Base-by-base conservation (phyloP, 139 green algal genomes). In the Chlamydomonas sp. region DNA sequence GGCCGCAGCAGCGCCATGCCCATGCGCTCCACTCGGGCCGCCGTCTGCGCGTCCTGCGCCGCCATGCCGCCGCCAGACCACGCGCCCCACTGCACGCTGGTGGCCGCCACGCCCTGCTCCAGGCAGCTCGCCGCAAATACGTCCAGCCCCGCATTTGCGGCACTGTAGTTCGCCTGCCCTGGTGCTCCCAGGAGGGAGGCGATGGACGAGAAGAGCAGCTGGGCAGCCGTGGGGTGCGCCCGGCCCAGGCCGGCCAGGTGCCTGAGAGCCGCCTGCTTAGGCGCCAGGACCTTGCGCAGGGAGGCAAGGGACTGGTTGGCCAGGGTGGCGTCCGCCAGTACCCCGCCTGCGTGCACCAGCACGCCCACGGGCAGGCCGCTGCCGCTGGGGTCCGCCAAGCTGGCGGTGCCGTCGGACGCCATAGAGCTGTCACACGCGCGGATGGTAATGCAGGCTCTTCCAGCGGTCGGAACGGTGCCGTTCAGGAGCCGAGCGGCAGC, bases 271-370 rank as follows among this genome's bases (percentile, higher is more conserved):
- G 66, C 69, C 57, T 89, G 60, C 88, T 95, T 95, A 68, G 92
- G 91, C 6, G 85, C 88, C 3, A 86, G 49, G 62, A 97, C 95
- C 4, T 84, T 76, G 15, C 93, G 90, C 2, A 93, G 66, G 2
- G 87, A 80, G 1, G 69, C 63, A 0, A 90, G 66, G 5, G 84
- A 95, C 86, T 97, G 95, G 60, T 95, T 95, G 2, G 63, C 15
- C 0, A 98, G 20, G 0, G 93, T 95, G 9, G 95, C 94, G 87
- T 97, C 95, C 1, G 92, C 89, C 63, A 98, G 89, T 20, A 95
- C 93, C 12, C 95, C 96, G 58, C 94, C 93, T 16, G 95, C 96
- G 88, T 97, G 95, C n/a, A 98, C 83, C 17, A 97, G 76, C 17
- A 84, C 31, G n/a, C 72, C 67, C 5, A 90, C 75, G n/a, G 90